Evolutionary conservation across 179 eudicot species (phyloP).

Genomic region (Beta macrorhiza): DNA sequence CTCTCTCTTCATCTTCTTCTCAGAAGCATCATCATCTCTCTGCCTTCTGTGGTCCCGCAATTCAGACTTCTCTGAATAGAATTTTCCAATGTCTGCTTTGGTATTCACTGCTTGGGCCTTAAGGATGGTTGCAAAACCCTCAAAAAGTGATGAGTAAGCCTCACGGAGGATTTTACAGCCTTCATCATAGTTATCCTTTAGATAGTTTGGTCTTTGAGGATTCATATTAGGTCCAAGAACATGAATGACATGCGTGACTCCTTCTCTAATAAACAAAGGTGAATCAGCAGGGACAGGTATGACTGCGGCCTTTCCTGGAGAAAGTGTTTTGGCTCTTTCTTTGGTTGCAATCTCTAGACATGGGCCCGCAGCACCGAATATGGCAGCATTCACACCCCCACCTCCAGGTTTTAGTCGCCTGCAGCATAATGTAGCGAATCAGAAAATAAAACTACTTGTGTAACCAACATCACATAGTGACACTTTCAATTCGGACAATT

Average conservation of each 20-base stretch:
- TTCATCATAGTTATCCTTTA: conserved; percentile 62
- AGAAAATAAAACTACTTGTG: background rate
- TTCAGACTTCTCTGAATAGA: conserved; percentile 20
- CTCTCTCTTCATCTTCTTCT: conserved; percentile 57
- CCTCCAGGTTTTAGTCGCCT: conserved; percentile 97
- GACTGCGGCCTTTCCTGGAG: conserved; percentile 70
- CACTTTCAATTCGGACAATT: background rate
- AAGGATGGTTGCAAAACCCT: conserved; percentile 65
- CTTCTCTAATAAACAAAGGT: conserved; percentile 65
- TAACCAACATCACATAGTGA: conserved; percentile 1
- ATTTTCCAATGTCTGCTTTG: conserved; percentile 17
- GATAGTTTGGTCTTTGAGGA: conserved; percentile 74
- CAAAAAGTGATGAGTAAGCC: conserved; percentile 86
- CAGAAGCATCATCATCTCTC: conserved; percentile 28
- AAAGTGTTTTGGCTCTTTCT: conserved; percentile 61
- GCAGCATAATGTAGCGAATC: conserved; percentile 21
- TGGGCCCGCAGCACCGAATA: conserved; percentile 80
- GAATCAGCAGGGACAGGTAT: conserved; percentile 79
- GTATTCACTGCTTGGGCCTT: conserved; percentile 26
- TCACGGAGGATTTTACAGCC: conserved; percentile 79
- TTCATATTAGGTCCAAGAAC: conserved; percentile 99
- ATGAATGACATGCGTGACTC: conserved; percentile 95
- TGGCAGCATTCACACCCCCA: conserved; percentile 96
- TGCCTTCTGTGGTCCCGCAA: conserved; percentile 25
- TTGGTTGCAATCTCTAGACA: conserved; percentile 71